These are phyloP conservation scores for Lachnellula arida DNA, from an alignment of 2,329 filamentous ascomycete species.

Conservation along the genomic window DNA sequence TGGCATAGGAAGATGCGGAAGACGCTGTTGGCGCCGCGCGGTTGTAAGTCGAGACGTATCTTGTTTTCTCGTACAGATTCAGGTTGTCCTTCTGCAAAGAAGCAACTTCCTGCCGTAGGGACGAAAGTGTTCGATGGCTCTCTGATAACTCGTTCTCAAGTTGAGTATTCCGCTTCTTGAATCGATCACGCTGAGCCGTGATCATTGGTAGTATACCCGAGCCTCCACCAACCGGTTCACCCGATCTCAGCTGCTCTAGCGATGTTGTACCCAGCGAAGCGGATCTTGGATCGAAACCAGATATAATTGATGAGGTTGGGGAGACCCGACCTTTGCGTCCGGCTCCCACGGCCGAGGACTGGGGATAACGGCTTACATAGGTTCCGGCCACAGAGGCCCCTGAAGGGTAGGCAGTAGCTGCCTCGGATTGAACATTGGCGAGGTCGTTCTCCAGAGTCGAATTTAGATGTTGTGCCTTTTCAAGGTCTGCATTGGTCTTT, in stretches of 20 bases:
- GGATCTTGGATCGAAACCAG: slow-evolving; percentile 76
- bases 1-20: slow-evolving; percentile 60
- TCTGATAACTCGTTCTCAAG: slow-evolving; percentile 88
- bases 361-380: slow-evolving; percentile 74
- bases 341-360: slow-evolving; percentile 51
- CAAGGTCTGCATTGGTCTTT: slow-evolving; percentile 77
- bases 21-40: slow-evolving; percentile 58
- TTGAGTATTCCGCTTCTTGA: slow-evolving; percentile 92
- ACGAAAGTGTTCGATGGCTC: slow-evolving; percentile 73
- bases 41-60: slow-evolving; percentile 92
- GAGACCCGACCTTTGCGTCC: slow-evolving; percentile 67
- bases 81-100: slow-evolving; percentile 95
- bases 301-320: slow-evolving; percentile 96
- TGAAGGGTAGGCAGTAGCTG: slow-evolving; percentile 77
- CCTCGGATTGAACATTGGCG: slow-evolving; percentile 79
- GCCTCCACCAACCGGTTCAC: slow-evolving; percentile 66
- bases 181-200: slow-evolving; percentile 93
- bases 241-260: slow-evolving; percentile 52
- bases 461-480: slow-evolving; percentile 78
- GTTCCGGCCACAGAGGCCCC: slow-evolving; percentile 92
- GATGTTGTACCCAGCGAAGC: slow-evolving; percentile 41
- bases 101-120: slow-evolving; percentile 83
- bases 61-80: slow-evolving; percentile 93
- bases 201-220: slow-evolving; percentile 96
- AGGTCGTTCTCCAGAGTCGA: slow-evolving; percentile 90